A percentile compares a stretch with the other conserved stretches of the same genome.
Conservation (phyloP, 1,139 yeast species). For the Candida gigantensis region DNA sequence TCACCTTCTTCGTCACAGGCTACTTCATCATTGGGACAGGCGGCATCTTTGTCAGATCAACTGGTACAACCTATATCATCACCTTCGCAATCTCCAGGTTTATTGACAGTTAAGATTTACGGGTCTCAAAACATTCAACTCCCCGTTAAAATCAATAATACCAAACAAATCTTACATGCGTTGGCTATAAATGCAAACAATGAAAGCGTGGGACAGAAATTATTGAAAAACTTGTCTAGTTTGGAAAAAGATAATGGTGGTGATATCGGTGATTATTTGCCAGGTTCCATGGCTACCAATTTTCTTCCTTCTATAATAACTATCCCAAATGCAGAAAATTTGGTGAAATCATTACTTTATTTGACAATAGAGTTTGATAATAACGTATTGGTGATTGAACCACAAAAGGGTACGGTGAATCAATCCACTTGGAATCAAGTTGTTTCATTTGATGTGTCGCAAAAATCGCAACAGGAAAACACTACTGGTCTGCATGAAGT, state of each 20-base stretch:
- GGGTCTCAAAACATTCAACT: slow-evolving; percentile 59
- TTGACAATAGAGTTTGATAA: slow-evolving; percentile 78
- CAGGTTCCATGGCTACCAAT: slow-evolving; percentile 39
- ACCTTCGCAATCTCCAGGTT: slow-evolving; percentile 61
- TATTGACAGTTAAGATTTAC: slow-evolving; percentile 69
- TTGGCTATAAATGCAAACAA: slow-evolving; percentile 51
- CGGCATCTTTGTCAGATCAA: slow-evolving; percentile 8
- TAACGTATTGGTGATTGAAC: slow-evolving; percentile 81
- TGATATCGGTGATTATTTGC: slow-evolving; percentile 25
- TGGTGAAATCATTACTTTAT: slow-evolving; percentile 61
- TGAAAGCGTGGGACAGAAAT: slow-evolving; percentile 38
- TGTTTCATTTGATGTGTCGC: slow-evolving; percentile 88
- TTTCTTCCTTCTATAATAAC: slow-evolving; percentile 68
- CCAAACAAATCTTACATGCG: slow-evolving; percentile 52
- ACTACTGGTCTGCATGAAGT: slow-evolving; percentile 15
- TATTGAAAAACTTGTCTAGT: slow-evolving; percentile 30
- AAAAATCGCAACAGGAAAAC: slow-evolving; percentile 33
- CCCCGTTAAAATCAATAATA: slow-evolving; percentile 60
- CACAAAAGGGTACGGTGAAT: slow-evolving; percentile 65
- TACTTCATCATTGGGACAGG: slow-evolving; percentile 9
- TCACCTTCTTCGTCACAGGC: slow-evolving; percentile 13
- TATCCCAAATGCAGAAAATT: slow-evolving; percentile 50
- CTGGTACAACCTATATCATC: slow-evolving; percentile 2
- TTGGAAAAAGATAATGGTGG: slow-evolving; percentile 23
- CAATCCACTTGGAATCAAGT: slow-evolving; percentile 75